Evolutionary conservation across 148 eudicot species (phyloP).

Genomic region (Nyssa sinensis): DNA sequence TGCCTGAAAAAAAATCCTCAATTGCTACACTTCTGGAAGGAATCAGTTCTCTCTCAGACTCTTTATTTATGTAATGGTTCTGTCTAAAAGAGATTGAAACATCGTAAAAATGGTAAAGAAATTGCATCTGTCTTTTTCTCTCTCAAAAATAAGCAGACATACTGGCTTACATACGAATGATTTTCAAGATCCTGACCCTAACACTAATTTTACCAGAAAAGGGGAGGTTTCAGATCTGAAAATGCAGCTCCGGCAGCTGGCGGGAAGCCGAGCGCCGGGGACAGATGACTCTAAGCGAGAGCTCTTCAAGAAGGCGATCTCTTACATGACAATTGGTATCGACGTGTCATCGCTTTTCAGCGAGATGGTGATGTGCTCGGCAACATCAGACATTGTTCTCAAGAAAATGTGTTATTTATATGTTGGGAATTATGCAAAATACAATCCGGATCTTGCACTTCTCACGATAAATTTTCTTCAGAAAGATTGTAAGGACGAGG

Average conservation of each 20-base stretch:
- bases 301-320: conserved; percentile 93
- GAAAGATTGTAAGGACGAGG: conserved; percentile 93
- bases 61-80: not conserved
- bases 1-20: too few relatives aligned
- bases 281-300: conserved; percentile 82
- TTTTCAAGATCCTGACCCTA: conserved; percentile 6
- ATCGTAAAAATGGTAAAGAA: conserved; percentile 9
- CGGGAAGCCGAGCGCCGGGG: conserved; percentile 93
- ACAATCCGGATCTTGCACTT: conserved; percentile 90
- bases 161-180: not conserved
- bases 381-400: conserved; percentile 89
- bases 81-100: not conserved
- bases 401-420: conserved; percentile 98
- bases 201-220: conserved; percentile 49
- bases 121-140: conserved; percentile 12
- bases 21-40: not conserved
- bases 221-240: conserved; percentile 94
- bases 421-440: conserved; percentile 89
- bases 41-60: not conserved
- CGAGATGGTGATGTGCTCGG: conserved; percentile 99
- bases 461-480: conserved; percentile 95
- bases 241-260: conserved; percentile 85
- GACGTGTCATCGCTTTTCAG: conserved; percentile 92
- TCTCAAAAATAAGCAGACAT: not conserved
- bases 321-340: conserved; percentile 95